phyloP scores from a whole-genome alignment of 2,329 filamentous ascomycete genomes.

The Cryphonectria carpinicola region DNA sequence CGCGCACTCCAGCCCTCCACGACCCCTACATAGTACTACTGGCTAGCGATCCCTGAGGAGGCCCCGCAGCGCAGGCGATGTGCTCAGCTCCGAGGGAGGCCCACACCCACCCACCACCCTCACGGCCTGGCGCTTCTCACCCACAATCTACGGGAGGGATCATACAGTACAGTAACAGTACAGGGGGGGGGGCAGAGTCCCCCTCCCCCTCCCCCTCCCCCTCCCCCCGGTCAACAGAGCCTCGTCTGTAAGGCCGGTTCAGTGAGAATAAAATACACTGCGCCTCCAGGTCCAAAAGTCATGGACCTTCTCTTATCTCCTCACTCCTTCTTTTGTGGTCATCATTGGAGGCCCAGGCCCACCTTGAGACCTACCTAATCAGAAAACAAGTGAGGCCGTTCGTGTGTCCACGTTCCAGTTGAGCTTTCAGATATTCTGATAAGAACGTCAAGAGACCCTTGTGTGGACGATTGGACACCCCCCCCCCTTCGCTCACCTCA shows the following conservation, averaged over 20 bases:
- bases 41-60: constrained; percentile 21
- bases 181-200: neutral
- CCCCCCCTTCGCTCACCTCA: neutral
- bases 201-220: too few species aligned
- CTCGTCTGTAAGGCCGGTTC: constrained; percentile 15
- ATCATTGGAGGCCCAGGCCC: constrained; percentile 1
- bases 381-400: constrained; percentile 3
- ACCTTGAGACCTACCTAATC: constrained; percentile 12
- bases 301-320: constrained; percentile 15
- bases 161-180: neutral
- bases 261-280: constrained; percentile 26
- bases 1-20: constrained; percentile 6
- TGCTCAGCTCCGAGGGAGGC: constrained; percentile 12
- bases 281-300: constrained; percentile 16
- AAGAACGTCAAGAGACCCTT: neutral
- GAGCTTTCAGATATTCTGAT: constrained; percentile 8
- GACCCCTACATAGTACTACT: neutral
- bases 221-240: constrained; percentile 18
- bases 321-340: constrained; percentile 9
- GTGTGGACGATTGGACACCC: neutral
- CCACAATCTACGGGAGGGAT: neutral
- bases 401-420: neutral
- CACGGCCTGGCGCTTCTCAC: neutral
- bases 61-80: constrained; percentile 6
- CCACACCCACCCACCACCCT: neutral